phyloP scores from a whole-genome alignment of 2,329 filamentous ascomycete species.

The Hypoxylon sp. region DNA sequence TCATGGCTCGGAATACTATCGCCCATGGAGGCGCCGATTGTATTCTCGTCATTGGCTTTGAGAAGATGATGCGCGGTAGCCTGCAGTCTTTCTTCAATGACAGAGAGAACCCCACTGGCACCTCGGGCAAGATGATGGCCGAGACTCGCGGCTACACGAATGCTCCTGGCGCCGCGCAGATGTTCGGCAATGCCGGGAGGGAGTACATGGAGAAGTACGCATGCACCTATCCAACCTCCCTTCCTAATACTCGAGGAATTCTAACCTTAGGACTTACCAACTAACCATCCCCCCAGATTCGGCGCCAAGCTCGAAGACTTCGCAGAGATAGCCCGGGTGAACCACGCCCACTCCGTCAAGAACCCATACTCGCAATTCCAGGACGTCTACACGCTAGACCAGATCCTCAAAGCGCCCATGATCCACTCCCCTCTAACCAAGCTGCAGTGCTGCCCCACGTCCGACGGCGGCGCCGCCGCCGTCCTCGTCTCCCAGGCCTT shows the following conservation, averaged over 20 bases:
- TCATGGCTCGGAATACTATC: conserved; percentile 86
- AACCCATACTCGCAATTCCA: conserved; percentile 99
- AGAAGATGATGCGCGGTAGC: conserved; percentile 97
- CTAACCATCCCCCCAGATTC: conserved; percentile 68
- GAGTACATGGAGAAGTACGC: conserved; percentile 94
- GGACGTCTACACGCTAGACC: conserved; percentile 88
- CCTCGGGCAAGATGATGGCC: conserved; percentile 82
- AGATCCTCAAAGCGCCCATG: conserved; percentile 81
- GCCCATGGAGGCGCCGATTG: conserved; percentile 86
- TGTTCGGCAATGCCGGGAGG: conserved; percentile 93
- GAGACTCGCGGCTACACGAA: conserved; percentile 85
- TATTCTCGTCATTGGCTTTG: conserved; percentile 92
- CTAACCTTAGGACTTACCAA: conserved; percentile 3
- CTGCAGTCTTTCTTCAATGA: conserved; percentile 89
- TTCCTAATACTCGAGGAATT: neutral
- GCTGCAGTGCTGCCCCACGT: conserved; percentile 98
- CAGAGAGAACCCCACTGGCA: conserved; percentile 82
- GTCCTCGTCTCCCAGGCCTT: conserved; percentile 92
- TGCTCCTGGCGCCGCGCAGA: conserved; percentile 87
- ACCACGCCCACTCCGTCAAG: conserved; percentile 90
- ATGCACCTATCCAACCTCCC: no score
- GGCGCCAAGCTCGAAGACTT: conserved; percentile 90
- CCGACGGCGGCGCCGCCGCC: conserved; percentile 90
- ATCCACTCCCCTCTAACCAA: conserved; percentile 93
- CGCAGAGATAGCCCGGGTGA: conserved; percentile 92